Percentiles rank a stretch among this genome's conserved stretches.
Evolutionary conservation across 352 stramenopile species (phyloP).

Genomic region (Phytophthora macrochlamydospora): DNA sequence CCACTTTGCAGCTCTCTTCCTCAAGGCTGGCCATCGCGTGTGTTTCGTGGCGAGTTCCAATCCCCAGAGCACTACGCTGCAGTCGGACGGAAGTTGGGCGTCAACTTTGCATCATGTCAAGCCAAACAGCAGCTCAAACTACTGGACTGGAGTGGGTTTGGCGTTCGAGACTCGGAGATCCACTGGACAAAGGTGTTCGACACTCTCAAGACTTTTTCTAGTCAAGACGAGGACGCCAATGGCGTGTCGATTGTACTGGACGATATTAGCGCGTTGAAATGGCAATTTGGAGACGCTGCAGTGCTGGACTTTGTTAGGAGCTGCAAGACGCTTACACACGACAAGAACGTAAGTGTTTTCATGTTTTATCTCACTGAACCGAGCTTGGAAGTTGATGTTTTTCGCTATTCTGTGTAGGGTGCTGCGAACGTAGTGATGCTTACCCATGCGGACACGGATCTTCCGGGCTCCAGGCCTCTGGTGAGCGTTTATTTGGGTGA

Average conservation of each 20-base stretch:
- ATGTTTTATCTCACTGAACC: no score
- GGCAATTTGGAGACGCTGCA: slow-evolving; percentile 45
- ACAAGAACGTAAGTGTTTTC: slow-evolving; percentile 35
- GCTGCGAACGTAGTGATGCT: slow-evolving; percentile 61
- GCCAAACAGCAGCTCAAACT: slow-evolving; percentile 44
- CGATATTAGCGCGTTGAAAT: slow-evolving; percentile 67
- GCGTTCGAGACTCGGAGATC: slow-evolving; percentile 2
- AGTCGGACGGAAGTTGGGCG: slow-evolving; percentile 71
- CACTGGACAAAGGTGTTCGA: slow-evolving; percentile 39
- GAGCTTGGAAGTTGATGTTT: background rate
- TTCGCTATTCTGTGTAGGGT: slow-evolving; percentile 23
- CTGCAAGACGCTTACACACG: slow-evolving; percentile 62
- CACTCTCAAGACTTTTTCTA: slow-evolving; percentile 23
- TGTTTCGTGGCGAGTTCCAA: slow-evolving; percentile 60
- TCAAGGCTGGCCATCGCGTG: slow-evolving; percentile 73
- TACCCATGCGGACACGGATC: slow-evolving; percentile 57
- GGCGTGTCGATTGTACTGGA: slow-evolving; percentile 66
- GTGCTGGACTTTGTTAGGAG: slow-evolving; percentile 66
- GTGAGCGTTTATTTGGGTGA: slow-evolving; percentile 5
- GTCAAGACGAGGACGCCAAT: slow-evolving; percentile 2
- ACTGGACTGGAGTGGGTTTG: slow-evolving; percentile 43
- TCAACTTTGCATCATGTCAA: slow-evolving; percentile 49
- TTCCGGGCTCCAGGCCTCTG: slow-evolving; percentile 15
- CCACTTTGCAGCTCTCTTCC: slow-evolving; percentile 72
- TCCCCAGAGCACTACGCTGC: slow-evolving; percentile 64